Evolutionary conservation across 352 stramenopile species (phyloP), one percentile per base, ranked within the genome.

Genomic region (Globisporangium radiosum): DNA sequence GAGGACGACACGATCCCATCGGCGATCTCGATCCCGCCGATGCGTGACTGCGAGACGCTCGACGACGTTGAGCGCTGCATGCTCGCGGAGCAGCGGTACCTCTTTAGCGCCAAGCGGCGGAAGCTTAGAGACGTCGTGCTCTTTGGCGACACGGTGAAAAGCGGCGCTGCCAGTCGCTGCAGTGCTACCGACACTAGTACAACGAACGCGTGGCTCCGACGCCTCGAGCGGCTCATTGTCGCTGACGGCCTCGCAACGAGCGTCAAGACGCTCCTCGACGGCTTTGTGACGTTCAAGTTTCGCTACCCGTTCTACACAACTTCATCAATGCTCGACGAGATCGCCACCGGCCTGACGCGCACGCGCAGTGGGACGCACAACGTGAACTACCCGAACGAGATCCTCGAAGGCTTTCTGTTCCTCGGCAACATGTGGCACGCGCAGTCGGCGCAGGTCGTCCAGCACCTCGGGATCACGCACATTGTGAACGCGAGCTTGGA

Each of bases 361-460:
- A 94, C 85, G 37, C 82, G 84, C 56, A 94, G 85, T 61, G 85
- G 85, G 19, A 92, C 78, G 5, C 85, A 94, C 73, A 89, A 90
- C 69, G 58, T 94, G 17, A 92, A 91, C 67, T 94, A 94, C 72
- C 85, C 85, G 48, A 94, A 94, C 57, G 85, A 94, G 61, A 89
- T 94, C 54, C 68, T 94, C 40, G 85, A 94, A 52, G 82, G 82
- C 1, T 94, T 94, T 65, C 62, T 94, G 7, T 94, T 90, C 59
- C 69, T 94, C 19, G 85, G 85, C 47, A 94, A 94, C 67, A 92
- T 94, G 82, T 94, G 85, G 85, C 85, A 94, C 65, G 85, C 84
- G 17, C 81, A 94, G 66, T 86, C 71, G 38, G 78, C 78, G 63
- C 73, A 88, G 43, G 80, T 94, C 7, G 58, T 92, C 36, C 78